Percentiles rank a stretch among this genome's conserved stretches.
Conservation (phyloP, 2,329 filamentous ascomycete species). For the Nemania bipapillata region DNA sequence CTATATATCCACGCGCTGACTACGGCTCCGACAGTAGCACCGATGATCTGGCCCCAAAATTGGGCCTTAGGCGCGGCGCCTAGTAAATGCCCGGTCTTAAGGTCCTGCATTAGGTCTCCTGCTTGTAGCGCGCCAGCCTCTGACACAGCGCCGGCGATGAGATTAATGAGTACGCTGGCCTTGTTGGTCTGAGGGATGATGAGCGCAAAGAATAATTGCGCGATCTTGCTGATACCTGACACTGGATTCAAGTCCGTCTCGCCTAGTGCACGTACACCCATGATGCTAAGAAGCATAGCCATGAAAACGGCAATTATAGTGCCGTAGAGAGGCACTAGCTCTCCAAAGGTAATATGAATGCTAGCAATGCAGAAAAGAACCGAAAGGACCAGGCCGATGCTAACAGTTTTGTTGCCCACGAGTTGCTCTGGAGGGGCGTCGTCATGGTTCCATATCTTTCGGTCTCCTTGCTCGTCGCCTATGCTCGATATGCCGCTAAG, state of each 20-base stretch:
- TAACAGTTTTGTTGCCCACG: slow-evolving; percentile 76
- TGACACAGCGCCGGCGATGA: slow-evolving; percentile 89
- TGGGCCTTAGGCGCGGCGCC: slow-evolving; percentile 93
- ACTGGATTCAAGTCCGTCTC: slow-evolving; percentile 97
- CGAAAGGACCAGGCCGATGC: slow-evolving; percentile 79
- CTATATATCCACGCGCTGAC: slow-evolving; percentile 88
- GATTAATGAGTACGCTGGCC: slow-evolving; percentile 92
- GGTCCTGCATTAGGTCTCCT: slow-evolving; percentile 94
- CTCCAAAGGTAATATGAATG: slow-evolving; percentile 84
- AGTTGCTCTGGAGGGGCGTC: slow-evolving; percentile 88
- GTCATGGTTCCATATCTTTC: slow-evolving; percentile 63
- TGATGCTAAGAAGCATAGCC: slow-evolving; percentile 80
- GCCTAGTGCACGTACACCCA: slow-evolving; percentile 74
- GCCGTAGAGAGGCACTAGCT: slow-evolving; percentile 80
- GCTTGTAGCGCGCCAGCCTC: slow-evolving; percentile 90
- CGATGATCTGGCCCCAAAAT: slow-evolving; percentile 96
- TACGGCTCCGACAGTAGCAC: slow-evolving; percentile 84
- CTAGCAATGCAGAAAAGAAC: slow-evolving; percentile 81
- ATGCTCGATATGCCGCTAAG: slow-evolving; percentile 35
- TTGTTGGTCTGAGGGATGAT: slow-evolving; percentile 83
- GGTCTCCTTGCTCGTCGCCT: slow-evolving; percentile 42
- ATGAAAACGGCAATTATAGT: slow-evolving; percentile 83
- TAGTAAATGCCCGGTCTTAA: slow-evolving; percentile 94
- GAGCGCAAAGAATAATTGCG: slow-evolving; percentile 92
- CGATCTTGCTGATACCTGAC: slow-evolving; percentile 94